Evolutionary conservation across 352 stramenopile species (phyloP).

Genomic region (Chrysophaeum taylorii): DNA sequence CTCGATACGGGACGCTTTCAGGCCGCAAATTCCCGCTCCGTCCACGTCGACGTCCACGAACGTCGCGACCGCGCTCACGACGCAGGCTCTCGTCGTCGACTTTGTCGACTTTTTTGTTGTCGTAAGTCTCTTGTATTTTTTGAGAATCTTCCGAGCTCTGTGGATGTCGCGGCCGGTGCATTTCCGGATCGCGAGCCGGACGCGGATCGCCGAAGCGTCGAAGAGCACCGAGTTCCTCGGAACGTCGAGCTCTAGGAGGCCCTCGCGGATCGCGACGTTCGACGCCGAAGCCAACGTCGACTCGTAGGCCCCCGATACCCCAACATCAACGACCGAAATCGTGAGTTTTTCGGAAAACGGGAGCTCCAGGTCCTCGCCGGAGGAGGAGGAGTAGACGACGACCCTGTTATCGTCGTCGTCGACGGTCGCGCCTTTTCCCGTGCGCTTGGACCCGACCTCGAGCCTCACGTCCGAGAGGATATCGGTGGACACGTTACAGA

Average conservation of each 20-base stretch:
- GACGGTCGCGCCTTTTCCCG: background rate
- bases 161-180: too few relatives aligned
- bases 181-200: too few relatives aligned
- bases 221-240: background rate
- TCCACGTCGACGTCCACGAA: background rate
- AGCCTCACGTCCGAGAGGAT: background rate
- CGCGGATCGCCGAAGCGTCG: too few relatives aligned
- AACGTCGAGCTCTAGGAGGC: background rate
- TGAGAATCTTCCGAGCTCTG: too few relatives aligned
- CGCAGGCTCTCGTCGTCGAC: background rate
- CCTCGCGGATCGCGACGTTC: background rate
- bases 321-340: slow-evolving; percentile 1
- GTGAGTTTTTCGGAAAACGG: background rate
- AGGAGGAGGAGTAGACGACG: background rate
- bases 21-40: background rate
- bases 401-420: background rate
- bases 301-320: background rate
- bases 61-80: background rate
- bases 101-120: background rate
- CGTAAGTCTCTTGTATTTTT: too few relatives aligned
- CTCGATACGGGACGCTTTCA: background rate
- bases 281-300: background rate
- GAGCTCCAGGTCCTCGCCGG: background rate
- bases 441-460: background rate
- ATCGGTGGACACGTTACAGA: background rate